Evolutionary conservation across 371 early-diverging fungal species (phyloP).

Genomic region (Mortierella sp.): DNA sequence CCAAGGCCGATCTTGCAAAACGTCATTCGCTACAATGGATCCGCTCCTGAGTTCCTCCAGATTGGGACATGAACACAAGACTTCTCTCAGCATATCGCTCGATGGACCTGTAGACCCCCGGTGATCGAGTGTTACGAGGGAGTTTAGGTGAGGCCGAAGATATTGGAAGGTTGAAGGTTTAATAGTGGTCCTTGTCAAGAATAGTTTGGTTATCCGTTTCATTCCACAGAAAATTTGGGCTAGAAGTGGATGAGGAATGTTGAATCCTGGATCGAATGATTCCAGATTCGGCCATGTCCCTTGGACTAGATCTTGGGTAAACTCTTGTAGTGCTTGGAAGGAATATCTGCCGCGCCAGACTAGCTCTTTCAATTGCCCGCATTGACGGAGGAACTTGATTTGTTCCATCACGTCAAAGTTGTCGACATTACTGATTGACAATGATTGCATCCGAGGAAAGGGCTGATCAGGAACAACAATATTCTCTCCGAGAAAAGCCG

Average conservation of each 20-base stretch:
- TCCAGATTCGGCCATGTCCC: neutral
- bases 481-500: neutral
- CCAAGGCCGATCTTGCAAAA: neutral
- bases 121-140: neutral
- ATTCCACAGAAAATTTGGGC: neutral
- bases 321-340: neutral
- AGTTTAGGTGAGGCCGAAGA: neutral
- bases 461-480: neutral
- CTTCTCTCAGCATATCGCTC: neutral
- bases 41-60: neutral
- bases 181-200: neutral
- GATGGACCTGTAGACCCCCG: neutral
- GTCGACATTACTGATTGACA: neutral
- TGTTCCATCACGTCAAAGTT: neutral
- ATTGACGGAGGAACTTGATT: neutral
- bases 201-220: neutral
- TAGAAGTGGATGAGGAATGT: neutral
- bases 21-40: neutral
- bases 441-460: neutral
- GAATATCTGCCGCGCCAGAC: neutral
- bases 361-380: neutral
- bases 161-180: neutral
- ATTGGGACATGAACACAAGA: neutral
- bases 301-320: neutral
- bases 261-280: neutral